These are phyloP conservation scores for Hypsizygus marmoreus DNA, from an alignment of 768 basidiomycete species.

Conservation along the genomic window DNA sequence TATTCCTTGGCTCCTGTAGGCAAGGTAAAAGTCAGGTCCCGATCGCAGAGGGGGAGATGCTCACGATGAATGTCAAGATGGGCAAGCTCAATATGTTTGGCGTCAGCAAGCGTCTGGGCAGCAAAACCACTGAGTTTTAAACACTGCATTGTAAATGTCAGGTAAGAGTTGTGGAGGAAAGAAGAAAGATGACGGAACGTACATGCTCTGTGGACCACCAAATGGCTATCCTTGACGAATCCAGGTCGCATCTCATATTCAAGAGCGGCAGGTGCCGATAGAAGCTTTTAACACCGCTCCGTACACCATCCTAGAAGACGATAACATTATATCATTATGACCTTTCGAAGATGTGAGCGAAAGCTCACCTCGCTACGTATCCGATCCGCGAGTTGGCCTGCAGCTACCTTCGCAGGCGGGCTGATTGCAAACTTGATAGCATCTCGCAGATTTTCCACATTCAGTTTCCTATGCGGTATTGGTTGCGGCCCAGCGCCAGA, in stretches of 20 bases:
- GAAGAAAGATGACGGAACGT: too few species aligned
- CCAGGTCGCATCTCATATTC: constrained; percentile 66
- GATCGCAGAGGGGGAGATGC: constrained; percentile 19
- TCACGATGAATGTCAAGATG: constrained; percentile 52
- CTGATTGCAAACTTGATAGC: constrained; percentile 53
- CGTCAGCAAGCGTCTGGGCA: constrained; percentile 19
- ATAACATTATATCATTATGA: background rate
- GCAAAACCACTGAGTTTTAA: too few species aligned
- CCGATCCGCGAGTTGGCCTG: constrained; percentile 47
- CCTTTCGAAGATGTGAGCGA: background rate
- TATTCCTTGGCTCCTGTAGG: constrained; percentile 44
- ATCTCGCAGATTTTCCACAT: constrained; percentile 48
- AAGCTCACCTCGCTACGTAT: constrained; percentile 49
- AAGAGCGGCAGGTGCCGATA: constrained; percentile 62
- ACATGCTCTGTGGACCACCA: constrained; percentile 62
- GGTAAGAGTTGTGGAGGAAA: too few species aligned
- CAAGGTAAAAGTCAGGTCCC: background rate
- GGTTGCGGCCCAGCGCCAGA: constrained; percentile 65
- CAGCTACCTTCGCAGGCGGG: constrained; percentile 48
- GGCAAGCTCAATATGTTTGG: constrained; percentile 41
- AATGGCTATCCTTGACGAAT: constrained; percentile 48
- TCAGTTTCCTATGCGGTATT: constrained; percentile 55
- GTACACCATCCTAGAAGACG: constrained; percentile 44
- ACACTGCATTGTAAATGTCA: too few species aligned
- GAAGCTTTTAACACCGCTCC: constrained; percentile 52